Conservation (phyloP, 306 rosid genomes). For the Vicia sativa region DNA sequence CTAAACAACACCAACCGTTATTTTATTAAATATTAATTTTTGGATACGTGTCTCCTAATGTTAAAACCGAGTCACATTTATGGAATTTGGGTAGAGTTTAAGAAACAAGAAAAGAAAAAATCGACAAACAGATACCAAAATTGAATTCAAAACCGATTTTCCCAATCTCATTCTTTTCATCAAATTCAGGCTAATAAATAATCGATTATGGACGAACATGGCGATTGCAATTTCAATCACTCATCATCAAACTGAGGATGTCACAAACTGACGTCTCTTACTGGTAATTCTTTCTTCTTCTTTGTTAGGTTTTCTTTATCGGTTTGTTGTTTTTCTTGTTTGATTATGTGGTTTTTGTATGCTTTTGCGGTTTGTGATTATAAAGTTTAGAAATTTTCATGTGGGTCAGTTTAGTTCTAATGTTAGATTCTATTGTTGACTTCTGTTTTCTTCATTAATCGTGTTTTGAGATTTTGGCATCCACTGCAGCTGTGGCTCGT, state of each 20-base stretch:
- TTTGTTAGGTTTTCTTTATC: neutral
- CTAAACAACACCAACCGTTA: neutral
- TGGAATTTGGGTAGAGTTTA: slow-evolving; percentile 5
- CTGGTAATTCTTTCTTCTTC: slow-evolving; percentile 30
- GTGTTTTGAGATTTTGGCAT: slow-evolving; percentile 38
- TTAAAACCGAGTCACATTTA: neutral
- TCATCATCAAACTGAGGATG: slow-evolving; percentile 47
- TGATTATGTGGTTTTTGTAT: slow-evolving; percentile 8
- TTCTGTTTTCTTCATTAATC: neutral
- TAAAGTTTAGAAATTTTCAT: slow-evolving; percentile 10
- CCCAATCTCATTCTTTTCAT: neutral
- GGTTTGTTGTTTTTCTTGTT: neutral
- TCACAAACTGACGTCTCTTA: slow-evolving; percentile 59
- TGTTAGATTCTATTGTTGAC: neutral
- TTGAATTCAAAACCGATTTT: neutral
- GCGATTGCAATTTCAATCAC: slow-evolving; percentile 7
- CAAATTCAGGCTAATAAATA: neutral
- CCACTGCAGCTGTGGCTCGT: slow-evolving; percentile 64
- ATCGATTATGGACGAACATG: slow-evolving; percentile 37
- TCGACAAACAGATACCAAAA: too few relatives aligned
- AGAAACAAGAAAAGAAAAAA: neutral
- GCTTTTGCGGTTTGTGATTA: neutral
- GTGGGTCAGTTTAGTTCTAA: neutral
- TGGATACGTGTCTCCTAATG: neutral
- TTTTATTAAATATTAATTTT: neutral